Base-by-base conservation (phyloP, 257 asterid species). In the Buddleja alternifolia region DNA sequence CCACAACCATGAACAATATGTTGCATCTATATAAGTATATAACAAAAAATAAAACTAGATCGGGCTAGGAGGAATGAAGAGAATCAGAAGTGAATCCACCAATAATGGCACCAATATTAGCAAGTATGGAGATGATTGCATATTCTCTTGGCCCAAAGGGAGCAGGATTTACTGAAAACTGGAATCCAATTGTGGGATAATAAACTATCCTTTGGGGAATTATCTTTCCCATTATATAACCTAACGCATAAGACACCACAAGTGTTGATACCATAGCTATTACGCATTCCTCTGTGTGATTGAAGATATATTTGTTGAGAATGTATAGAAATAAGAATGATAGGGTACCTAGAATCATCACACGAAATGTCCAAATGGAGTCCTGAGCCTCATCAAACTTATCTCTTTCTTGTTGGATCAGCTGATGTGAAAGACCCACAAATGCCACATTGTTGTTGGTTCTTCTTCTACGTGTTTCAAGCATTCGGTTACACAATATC, bases 341-440 rank as follows among this genome's bases (percentile, higher is more conserved):
- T 51, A 78, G 6, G 4, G 80, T 70, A 25, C 97, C 95, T n/a
- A 90, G 59, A 34, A 81, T 54, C 47, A 73, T 15, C 29, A 78
- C 91, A 0, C 91, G 88, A 40, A 83, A 90, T 40, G 93, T 87
- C 97, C 97, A 90, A 2, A 90, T 74, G 2, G 81, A 82, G 0
- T 71, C 64, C 1, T 81, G 72, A 0, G 69, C 80, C 0, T 63
- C 48, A 0, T 67, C 70, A 3, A 56, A 62, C 0, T 64, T 64
- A 0, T 60, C 66, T 0, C 11, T 7, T 14, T 25, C 41, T 20
- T 63, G 50, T 14, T 29, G 14, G 15, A 46, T 41, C 14, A 7
- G 65, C 1, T 41, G 23, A 7, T 21, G 8, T 15, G 42, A 7
- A 16, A 2, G 50, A 16, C 39, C 29, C 16, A 42, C 44, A 10